These are phyloP conservation scores for Galerina sulciceps DNA, from an alignment of 768 basidiomycete genomes.

Conservation along the genomic window DNA sequence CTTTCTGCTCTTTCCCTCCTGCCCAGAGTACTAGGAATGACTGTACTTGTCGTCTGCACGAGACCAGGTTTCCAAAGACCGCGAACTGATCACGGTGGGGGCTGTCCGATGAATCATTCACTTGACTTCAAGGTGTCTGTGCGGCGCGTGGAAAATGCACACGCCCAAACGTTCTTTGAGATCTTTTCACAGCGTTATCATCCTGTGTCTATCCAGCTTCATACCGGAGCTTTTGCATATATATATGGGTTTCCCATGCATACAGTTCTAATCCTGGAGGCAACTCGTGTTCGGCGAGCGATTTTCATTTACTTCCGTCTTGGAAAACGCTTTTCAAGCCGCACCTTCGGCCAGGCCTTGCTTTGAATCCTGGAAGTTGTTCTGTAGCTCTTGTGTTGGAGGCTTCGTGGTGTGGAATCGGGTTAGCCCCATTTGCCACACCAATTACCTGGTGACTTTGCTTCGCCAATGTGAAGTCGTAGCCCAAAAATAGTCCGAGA, in stretches of 20 bases:
- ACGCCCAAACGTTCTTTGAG: slow-evolving; percentile 17
- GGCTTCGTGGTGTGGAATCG: neutral
- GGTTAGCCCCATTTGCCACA: neutral
- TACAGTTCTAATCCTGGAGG: slow-evolving; percentile 17
- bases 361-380: neutral
- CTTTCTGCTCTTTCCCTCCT: slow-evolving; percentile 1
- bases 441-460: neutral
- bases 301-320: slow-evolving; percentile 4
- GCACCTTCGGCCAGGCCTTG: neutral
- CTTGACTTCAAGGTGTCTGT: slow-evolving; percentile 1
- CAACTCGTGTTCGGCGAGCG: slow-evolving; percentile 9
- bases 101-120: neutral
- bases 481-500: slow-evolving; percentile 7
- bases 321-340: neutral
- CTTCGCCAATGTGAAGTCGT: neutral
- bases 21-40: slow-evolving; percentile 10
- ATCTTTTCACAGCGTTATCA: slow-evolving; percentile 26
- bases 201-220: slow-evolving; percentile 10
- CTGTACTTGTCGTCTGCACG: neutral
- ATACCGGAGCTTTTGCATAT: neutral
- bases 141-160: slow-evolving; percentile 9
- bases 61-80: slow-evolving; percentile 13
- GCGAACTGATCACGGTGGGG: slow-evolving; percentile 1
- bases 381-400: too few relatives aligned
- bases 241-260: neutral